These are phyloP conservation scores for Diplosphaera chodatii DNA, from an alignment of 139 green algal genomes.

Conservation along the genomic window DNA sequence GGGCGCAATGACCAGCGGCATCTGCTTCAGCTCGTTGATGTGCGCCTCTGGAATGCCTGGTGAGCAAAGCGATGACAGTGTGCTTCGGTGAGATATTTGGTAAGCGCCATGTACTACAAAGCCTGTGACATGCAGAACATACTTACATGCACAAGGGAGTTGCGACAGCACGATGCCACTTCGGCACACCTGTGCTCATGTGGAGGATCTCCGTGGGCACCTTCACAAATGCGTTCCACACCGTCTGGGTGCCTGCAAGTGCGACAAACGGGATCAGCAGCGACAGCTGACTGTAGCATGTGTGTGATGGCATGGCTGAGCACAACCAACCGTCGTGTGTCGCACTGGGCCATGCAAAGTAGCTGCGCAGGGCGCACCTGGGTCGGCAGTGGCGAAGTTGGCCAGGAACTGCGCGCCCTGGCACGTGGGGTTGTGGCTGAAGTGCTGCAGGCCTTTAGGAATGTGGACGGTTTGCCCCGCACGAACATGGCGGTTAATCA, in stretches of 20 bases:
- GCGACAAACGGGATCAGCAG: no score
- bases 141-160: no score
- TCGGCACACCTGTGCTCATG: neutral
- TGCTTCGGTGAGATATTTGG: no score
- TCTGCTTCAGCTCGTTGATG: slow-evolving; percentile 1
- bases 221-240: slow-evolving; percentile 4
- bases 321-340: no score
- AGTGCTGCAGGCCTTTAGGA: slow-evolving; percentile 10
- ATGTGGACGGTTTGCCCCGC: neutral
- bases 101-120: no score
- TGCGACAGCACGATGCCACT: no score
- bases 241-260: slow-evolving; percentile 6
- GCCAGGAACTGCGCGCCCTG: slow-evolving; percentile 1
- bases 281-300: no score
- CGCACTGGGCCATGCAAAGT: no score
- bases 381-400: slow-evolving; percentile 11
- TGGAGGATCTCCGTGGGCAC: slow-evolving; percentile 1
- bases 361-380: neutral
- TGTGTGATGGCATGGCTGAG: no score
- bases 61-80: no score
- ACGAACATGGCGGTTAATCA: neutral
- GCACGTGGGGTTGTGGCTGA: slow-evolving; percentile 1
- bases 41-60: slow-evolving; percentile 2
- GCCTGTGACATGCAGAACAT: no score
- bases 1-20: slow-evolving; percentile 5